Evolutionary conservation across 805 yeast species (phyloP), one percentile per base, ranked within the genome.

Genomic region (Candida adriatica): DNA sequence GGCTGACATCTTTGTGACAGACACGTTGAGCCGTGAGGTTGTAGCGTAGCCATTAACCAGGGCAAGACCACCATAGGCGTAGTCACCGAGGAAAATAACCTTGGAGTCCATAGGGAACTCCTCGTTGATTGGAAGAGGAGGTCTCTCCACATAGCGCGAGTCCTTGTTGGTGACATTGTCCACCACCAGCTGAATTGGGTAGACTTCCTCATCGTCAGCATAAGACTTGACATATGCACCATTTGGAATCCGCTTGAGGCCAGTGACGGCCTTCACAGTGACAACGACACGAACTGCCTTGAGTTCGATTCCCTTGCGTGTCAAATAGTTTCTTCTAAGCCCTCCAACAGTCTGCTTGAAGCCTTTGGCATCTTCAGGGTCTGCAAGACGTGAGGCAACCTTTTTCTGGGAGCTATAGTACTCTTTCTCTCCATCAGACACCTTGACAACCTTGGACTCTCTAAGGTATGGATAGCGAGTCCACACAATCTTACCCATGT

Each of bases 401-500:
- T 59, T 68, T 21, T 55, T 42, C 4, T 53, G 51, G 30, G 64
- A 35, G 8, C 44, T 48, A 16, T 34, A 73, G 46, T 71, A 82
- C 27, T 62, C 64, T 45, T 55, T 58, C 13, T 62, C 55, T 10
- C 66, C 70, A 52, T 82, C 88, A 21, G 66, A 53, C 4, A 90
- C 71, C 15, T 69, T 66, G 9, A 75, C 62, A 24, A 90, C 75
- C 48, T 71, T 75, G 8, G 87, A 80, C 58, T 90, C 96, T 45
- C 77, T 70, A 43, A 92, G 62, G 49, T 75, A 84, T n/a, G 99
- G 99, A 90, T 95, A 92, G 45, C 79, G 74, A 9, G 83, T 73
- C 52, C 77, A 88, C 3, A 83, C 80, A 30, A 75, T 58, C 35
- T 75, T 67, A 27, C 75, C 78, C 33, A 81, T 46, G 34, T 68